Percentiles rank a stretch among this genome's conserved stretches.
phyloP scores from a whole-genome alignment of 225 moss, liverwort and hornwort genomes.

The Marchantia paleacea region DNA sequence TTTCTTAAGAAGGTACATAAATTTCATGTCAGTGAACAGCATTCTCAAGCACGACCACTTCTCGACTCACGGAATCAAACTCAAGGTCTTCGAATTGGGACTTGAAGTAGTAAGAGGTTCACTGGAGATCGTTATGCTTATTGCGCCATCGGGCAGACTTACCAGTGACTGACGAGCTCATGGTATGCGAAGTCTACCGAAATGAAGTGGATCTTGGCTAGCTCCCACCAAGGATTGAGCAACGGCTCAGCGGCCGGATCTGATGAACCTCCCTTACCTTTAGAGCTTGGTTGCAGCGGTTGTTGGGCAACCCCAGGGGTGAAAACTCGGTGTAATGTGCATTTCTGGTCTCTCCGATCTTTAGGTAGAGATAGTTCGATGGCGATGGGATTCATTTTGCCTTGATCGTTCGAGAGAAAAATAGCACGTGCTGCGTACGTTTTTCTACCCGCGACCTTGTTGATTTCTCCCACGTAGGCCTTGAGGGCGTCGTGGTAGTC shows the following conservation, averaged over 20 bases:
- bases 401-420: conserved; percentile 19
- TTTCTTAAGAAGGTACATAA: too few species aligned
- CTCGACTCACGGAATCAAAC: too few species aligned
- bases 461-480: conserved; percentile 34
- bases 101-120: neutral
- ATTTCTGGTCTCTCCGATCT: neutral
- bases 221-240: conserved; percentile 27
- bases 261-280: too few species aligned
- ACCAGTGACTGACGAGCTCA: conserved; percentile 41
- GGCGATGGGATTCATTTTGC: conserved; percentile 31
- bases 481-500: conserved; percentile 38
- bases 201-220: conserved; percentile 34
- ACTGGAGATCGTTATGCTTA: too few species aligned
- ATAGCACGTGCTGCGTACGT: conserved; percentile 39
- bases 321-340: conserved; percentile 22
- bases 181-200: conserved; percentile 27
- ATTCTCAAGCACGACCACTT: neutral
- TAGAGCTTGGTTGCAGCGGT: neutral
- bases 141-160: neutral
- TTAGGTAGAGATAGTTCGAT: conserved; percentile 44
- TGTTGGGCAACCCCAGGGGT: conserved; percentile 8
- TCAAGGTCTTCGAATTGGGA: neutral
- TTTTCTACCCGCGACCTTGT: conserved; percentile 6
- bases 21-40: neutral
- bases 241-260: too few species aligned